Percentiles rank a stretch among this genome's conserved stretches.
phyloP scores from a whole-genome alignment of 2,329 filamentous ascomycete species.

The Metarhizium brunneum region DNA sequence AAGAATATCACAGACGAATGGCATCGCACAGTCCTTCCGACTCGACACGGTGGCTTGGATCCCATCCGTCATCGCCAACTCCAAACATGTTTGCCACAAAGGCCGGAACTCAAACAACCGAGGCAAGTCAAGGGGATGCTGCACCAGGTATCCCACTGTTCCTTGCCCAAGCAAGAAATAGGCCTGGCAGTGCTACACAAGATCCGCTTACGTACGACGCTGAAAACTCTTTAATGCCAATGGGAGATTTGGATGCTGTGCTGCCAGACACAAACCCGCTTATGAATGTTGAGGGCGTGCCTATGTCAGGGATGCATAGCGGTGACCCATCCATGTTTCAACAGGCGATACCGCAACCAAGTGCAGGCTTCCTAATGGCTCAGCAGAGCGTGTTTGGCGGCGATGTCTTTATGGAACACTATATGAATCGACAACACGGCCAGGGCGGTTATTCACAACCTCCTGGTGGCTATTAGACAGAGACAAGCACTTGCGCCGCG shows the following conservation, averaged over 20 bases:
- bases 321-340: slow-evolving; percentile 11
- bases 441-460: slow-evolving; percentile 10
- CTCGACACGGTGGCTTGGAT: not conserved
- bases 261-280: slow-evolving; percentile 8
- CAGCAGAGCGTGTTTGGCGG: slow-evolving; percentile 13
- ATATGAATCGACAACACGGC: slow-evolving; percentile 9
- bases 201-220: slow-evolving; percentile 13
- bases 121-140: slow-evolving; percentile 8
- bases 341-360: slow-evolving; percentile 8
- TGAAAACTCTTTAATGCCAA: slow-evolving; percentile 12
- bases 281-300: slow-evolving; percentile 7
- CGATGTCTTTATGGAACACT: slow-evolving; percentile 11
- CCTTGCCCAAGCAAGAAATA: slow-evolving; percentile 16
- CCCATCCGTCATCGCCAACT: not conserved
- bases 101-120: not conserved
- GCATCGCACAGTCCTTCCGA: not conserved
- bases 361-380: slow-evolving; percentile 10
- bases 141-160: slow-evolving; percentile 18
- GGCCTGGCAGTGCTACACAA: slow-evolving; percentile 10
- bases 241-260: slow-evolving; percentile 13
- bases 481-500: not conserved
- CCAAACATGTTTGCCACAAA: slow-evolving; percentile 1
- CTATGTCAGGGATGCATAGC: slow-evolving; percentile 4
- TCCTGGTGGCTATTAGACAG: slow-evolving; percentile 3
- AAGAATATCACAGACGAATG: slow-evolving; percentile 11